Evolutionary conservation across 2,329 filamentous ascomycete genomes (phyloP).

Genomic region (Thielaviopsis euricoi): DNA sequence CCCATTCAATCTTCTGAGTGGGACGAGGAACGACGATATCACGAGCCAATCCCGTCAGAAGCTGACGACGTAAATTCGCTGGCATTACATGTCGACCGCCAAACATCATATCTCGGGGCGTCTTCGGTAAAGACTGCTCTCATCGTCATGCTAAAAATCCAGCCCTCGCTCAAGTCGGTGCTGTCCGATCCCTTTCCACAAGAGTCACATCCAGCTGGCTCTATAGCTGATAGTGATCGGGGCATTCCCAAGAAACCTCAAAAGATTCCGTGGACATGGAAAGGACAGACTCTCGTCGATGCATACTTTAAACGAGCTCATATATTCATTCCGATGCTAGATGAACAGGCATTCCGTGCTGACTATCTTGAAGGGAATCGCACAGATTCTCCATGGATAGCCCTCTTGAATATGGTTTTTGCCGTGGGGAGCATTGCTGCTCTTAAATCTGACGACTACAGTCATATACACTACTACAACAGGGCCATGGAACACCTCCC

Average conservation of each 20-base stretch:
- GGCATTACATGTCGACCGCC: conserved; percentile 42
- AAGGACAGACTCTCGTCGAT: conserved; percentile 52
- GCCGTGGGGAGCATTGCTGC: conserved; percentile 58
- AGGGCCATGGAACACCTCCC: conserved; percentile 49
- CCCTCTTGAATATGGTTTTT: conserved; percentile 60
- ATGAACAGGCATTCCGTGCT: conserved; percentile 51
- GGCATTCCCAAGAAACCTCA: conserved; percentile 15
- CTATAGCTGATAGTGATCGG: neutral
- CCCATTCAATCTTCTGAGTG: conserved; percentile 46
- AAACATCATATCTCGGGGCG: conserved; percentile 51
- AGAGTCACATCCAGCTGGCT: neutral
- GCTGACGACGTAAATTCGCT: conserved; percentile 41
- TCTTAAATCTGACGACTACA: conserved; percentile 46
- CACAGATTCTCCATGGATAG: conserved; percentile 53
- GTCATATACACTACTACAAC: conserved; percentile 54
- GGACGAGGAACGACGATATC: conserved; percentile 44
- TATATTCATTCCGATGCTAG: conserved; percentile 55
- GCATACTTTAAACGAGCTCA: conserved; percentile 64
- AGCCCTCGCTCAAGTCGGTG: conserved; percentile 29
- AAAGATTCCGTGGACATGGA: conserved; percentile 40
- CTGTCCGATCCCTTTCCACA: conserved; percentile 28
- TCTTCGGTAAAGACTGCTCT: conserved; percentile 61
- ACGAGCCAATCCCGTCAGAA: conserved; percentile 42
- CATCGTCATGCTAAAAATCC: conserved; percentile 49
- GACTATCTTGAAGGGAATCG: conserved; percentile 38